These are phyloP conservation scores for Herpetospermum pedunculosum DNA, from an alignment of 306 rosid genomes.

Conservation along the genomic window DNA sequence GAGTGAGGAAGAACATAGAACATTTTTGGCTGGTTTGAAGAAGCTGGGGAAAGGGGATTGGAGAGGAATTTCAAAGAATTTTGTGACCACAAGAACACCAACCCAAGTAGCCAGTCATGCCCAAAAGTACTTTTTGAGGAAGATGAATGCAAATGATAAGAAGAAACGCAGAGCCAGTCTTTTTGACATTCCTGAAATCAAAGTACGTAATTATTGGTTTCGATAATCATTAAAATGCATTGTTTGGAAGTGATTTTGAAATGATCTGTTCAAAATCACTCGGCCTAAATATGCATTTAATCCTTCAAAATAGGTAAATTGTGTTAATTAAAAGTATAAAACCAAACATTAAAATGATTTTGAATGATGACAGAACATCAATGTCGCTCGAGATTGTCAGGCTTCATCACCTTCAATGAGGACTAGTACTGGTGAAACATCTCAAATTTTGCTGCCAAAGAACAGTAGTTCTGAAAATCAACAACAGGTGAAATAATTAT, in stretches of 20 bases:
- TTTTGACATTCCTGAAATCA: slow-evolving; percentile 33
- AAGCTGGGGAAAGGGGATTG: slow-evolving; percentile 50
- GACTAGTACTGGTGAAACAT: background rate
- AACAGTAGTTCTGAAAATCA: background rate
- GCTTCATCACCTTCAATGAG: background rate
- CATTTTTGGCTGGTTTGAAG: slow-evolving; percentile 38
- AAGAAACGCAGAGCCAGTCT: slow-evolving; percentile 42
- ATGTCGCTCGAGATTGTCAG: slow-evolving; percentile 1
- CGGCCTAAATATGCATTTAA: no score
- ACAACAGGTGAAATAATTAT: background rate
- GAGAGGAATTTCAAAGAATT: slow-evolving; percentile 44
- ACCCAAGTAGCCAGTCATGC: slow-evolving; percentile 72
- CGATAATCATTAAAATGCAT: no score
- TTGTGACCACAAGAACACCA: slow-evolving; percentile 39
- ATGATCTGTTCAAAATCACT: no score
- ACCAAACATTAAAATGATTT: no score
- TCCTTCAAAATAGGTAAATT: no score
- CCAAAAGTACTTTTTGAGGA: slow-evolving; percentile 44
- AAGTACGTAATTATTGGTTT: background rate
- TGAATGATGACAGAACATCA: no score
- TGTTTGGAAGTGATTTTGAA: no score
- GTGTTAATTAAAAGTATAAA: no score
- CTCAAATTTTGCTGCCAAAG: background rate
- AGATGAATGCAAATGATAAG: slow-evolving; percentile 17
- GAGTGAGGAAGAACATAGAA: slow-evolving; percentile 40